These are phyloP conservation scores for Cercis canadensis DNA, from an alignment of 306 rosid genomes.

Conservation along the genomic window DNA sequence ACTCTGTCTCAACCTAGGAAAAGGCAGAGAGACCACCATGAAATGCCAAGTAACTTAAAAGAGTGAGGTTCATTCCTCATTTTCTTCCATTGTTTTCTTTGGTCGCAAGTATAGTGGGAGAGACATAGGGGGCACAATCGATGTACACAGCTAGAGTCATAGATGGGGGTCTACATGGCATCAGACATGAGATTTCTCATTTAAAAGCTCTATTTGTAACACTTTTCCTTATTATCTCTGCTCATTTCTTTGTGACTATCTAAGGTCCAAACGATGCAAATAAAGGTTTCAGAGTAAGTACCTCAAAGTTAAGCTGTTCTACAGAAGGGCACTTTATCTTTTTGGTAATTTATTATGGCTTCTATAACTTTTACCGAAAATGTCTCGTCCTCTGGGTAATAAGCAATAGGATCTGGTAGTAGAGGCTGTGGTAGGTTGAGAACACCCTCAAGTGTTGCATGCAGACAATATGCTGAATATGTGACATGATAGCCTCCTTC, in stretches of 20 bases:
- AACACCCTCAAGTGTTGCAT: constrained; percentile 90
- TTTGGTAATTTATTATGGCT: constrained; percentile 56
- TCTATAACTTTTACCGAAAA: constrained; percentile 62
- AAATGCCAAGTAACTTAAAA: constrained; percentile 6
- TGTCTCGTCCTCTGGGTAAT: constrained; percentile 79
- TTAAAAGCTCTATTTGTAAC: no score
- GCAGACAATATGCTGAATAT: constrained; percentile 90
- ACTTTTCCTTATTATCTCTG: background rate
- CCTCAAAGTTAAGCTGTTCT: constrained; percentile 38
- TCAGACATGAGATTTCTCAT: no score
- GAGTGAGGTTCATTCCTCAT: background rate
- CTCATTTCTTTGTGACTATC: background rate
- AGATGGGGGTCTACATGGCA: no score
- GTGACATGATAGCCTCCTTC: constrained; percentile 97
- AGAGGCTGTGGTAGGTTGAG: constrained; percentile 66
- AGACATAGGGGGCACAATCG: background rate
- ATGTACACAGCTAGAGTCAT: no score
- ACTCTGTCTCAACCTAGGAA: no score
- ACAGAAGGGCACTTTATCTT: constrained; percentile 53
- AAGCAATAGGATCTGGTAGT: constrained; percentile 66
- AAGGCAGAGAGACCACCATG: background rate
- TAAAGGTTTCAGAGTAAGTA: constrained; percentile 13
- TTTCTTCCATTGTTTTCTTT: no score
- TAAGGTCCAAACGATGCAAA: constrained; percentile 10
- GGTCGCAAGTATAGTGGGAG: background rate